These are phyloP conservation scores for Verticillium nonalfalfae DNA, from an alignment of 2,329 filamentous ascomycete genomes.

Conservation along the genomic window DNA sequence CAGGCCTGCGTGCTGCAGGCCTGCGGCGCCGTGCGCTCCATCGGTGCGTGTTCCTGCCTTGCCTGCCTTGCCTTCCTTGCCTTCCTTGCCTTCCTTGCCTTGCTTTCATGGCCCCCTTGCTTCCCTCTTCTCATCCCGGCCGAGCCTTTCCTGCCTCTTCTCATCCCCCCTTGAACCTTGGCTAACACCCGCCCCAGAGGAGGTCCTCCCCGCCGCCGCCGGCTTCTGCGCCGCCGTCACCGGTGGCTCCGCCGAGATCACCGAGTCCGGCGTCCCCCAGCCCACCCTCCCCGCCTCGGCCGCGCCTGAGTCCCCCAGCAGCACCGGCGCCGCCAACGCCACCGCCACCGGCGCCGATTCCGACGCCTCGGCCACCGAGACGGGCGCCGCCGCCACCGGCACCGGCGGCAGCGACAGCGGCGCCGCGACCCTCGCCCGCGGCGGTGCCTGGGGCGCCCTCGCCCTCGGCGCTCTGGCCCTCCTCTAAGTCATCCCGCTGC, in stretches of 20 bases:
- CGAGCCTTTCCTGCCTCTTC: slow-evolving; percentile 4
- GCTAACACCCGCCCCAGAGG: slow-evolving; percentile 4
- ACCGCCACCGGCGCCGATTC: background rate
- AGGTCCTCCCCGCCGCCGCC: slow-evolving; percentile 15
- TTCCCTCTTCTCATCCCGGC: too few species aligned
- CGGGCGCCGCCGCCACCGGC: background rate
- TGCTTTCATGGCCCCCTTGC: too few species aligned
- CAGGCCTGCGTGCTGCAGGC: slow-evolving; percentile 34
- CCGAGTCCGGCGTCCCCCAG: slow-evolving; percentile 1
- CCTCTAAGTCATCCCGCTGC: background rate
- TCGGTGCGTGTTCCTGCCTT: slow-evolving; percentile 9
- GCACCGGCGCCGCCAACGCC: background rate
- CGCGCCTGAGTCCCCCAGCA: background rate
- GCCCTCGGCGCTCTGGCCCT: slow-evolving; percentile 8
- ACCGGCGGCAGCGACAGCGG: background rate
- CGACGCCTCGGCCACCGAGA: background rate
- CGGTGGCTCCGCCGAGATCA: slow-evolving; percentile 3
- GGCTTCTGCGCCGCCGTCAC: slow-evolving; percentile 13
- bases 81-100: too few species aligned
- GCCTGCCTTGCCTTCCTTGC: too few species aligned
- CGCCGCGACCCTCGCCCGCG: slow-evolving; percentile 1
- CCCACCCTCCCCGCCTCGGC: background rate
- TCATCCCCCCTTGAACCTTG: too few species aligned
- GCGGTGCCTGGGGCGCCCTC: slow-evolving; percentile 5
- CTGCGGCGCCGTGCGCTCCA: slow-evolving; percentile 26